phyloP scores from a whole-genome alignment of 495 filamentous ascomycete genomes.

The Aspergillus sclerotioniger region DNA sequence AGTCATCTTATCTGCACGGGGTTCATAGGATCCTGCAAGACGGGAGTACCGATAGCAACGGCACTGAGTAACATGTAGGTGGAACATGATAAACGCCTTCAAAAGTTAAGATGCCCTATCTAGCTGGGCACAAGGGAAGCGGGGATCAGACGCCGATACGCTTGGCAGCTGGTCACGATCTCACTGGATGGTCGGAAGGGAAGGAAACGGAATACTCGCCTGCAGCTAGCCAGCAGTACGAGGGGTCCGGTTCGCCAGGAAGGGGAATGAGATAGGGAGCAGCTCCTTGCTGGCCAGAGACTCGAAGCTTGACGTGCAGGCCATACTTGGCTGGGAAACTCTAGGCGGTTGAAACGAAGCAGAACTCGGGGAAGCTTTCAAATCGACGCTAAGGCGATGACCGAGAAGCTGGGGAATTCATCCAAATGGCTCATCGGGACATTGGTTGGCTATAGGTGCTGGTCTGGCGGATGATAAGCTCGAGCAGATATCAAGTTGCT shows the following conservation, averaged over 20 bases:
- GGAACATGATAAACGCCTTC: background rate
- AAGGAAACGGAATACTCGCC: background rate
- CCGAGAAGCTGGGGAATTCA: background rate
- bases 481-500: background rate
- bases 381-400: conserved; percentile 3
- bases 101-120: background rate
- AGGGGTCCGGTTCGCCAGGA: background rate
- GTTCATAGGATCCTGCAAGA: background rate
- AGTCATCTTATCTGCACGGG: conserved; percentile 3
- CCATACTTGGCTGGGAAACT: conserved; percentile 34
- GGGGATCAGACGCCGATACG: conserved; percentile 14
- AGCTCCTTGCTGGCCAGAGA: conserved; percentile 11
- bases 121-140: conserved; percentile 2
- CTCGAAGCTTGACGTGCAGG: conserved; percentile 22
- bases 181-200: conserved; percentile 4
- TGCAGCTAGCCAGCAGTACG: background rate
- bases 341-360: conserved; percentile 24
- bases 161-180: conserved; percentile 15
- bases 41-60: background rate
- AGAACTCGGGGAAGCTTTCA: conserved; percentile 9
- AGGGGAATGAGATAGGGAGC: background rate
- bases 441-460: conserved; percentile 4
- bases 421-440: conserved; percentile 6
- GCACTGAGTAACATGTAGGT: conserved; percentile 1
- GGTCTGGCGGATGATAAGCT: conserved; percentile 9